Evolutionary conservation across 805 yeast genomes (phyloP), one percentile per base, ranked within the genome.

Genomic region (Saccharomycopsis sp.): DNA sequence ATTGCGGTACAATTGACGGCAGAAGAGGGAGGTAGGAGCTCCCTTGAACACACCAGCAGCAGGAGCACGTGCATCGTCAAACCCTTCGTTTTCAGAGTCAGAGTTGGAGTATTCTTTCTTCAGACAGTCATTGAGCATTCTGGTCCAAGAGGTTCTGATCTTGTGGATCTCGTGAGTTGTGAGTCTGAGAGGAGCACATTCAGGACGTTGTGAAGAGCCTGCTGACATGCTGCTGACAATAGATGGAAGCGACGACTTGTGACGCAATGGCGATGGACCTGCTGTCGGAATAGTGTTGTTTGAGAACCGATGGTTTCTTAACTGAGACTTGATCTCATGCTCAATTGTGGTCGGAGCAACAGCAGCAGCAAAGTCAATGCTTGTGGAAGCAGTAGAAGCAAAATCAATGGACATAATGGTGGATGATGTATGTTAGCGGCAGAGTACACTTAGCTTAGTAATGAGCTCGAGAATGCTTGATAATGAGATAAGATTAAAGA

Each of bases 1-100:
- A 64, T 82, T 83, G 60, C 77, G 73, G 69, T 83, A 83, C 64
- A 83, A 74, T 65, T 83, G 87, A 54, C 78, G 71, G 66, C 85
- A 83, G 66, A 83, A 83, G 23, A 81, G 67, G 12, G 81, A 76
- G 54, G 73, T 72, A 56, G 68, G 69, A 67, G 65, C 79, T 64
- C 66, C 73, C 12, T 44, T 44, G 12, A 44, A 44, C 19, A 19
- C 22, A 44, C 49, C 49, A 81, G 56, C 75, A 77, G 52, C 65
- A 63, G 54, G 64, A 15, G 60, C 63, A 17, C 49, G 19, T 17
- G 12, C 7, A 17, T 44, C 49, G 8, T 44, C 49, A 17, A 17
- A 17, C 8, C 22, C 49, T 44, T 44, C 49, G 22, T 44, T 44
- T 44, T 44, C 49, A 44, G 49, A 44, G 22, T 44, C 49, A 8